Conservation (phyloP, 345 rosid genomes). For the Adansonia digitata region DNA sequence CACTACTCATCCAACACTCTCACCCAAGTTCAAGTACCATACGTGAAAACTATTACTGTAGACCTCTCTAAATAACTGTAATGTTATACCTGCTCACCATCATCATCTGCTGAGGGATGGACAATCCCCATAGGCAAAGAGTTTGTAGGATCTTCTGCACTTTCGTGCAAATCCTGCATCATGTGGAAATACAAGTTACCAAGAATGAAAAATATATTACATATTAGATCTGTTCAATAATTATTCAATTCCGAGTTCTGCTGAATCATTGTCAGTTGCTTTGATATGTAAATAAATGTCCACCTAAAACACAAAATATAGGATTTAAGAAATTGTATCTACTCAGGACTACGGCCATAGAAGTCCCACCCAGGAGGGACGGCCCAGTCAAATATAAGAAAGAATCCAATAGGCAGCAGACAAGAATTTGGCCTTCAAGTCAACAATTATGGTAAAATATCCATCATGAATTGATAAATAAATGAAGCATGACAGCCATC, state of each 20-base stretch:
- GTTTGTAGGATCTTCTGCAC: slow-evolving; percentile 30
- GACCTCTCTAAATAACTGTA: not conserved
- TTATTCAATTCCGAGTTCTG: not conserved
- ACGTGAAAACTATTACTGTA: not conserved
- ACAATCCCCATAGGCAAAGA: slow-evolving; percentile 36
- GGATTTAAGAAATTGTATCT: not conserved
- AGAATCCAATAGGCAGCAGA: not conserved
- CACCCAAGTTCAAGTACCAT: too few relatives aligned
- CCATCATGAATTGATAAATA: not conserved
- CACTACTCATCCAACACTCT: too few relatives aligned
- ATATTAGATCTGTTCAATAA: not conserved
- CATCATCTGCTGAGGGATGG: slow-evolving; percentile 50
- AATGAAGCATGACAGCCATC: not conserved
- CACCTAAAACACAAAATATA: slow-evolving; percentile 5
- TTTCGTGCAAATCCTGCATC: slow-evolving; percentile 40
- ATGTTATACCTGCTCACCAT: slow-evolving; percentile 50
- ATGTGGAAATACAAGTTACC: slow-evolving; percentile 6
- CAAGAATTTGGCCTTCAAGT: not conserved
- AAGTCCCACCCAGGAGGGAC: not conserved
- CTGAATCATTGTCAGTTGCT: slow-evolving; percentile 5
- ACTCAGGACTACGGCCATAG: not conserved
- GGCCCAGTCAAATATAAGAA: not conserved
- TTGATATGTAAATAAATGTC: slow-evolving; percentile 9
- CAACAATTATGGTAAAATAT: not conserved
- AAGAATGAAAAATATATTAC: not conserved